Percentiles rank a stretch among this genome's conserved stretches.
These are phyloP conservation scores for Hymenochaete sp. DNA, from an alignment of 1,284 basidiomycete species.

Conservation along the genomic window DNA sequence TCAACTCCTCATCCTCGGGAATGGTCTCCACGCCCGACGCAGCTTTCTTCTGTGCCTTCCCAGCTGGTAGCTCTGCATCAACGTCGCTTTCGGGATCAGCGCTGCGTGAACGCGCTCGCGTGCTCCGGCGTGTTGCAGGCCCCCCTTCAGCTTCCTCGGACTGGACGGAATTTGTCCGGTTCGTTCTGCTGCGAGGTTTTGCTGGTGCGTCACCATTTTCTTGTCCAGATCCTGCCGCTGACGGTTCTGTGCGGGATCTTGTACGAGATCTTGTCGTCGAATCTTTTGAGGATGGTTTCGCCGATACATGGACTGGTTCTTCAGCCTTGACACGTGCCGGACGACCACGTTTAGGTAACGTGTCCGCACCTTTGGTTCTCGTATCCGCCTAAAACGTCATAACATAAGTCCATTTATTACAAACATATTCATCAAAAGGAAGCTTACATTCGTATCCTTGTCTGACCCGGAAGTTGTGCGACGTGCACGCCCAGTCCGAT, in stretches of 20 bases:
- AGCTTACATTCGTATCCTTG: constrained; percentile 1
- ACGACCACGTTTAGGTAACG: constrained; percentile 1
- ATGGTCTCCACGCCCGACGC: constrained; percentile 8
- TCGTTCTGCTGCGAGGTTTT: constrained; percentile 7
- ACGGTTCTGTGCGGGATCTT: constrained; percentile 1
- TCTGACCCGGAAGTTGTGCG: not conserved
- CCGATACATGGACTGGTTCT: not conserved
- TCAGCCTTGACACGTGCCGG: constrained; percentile 1
- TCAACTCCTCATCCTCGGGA: constrained; percentile 16
- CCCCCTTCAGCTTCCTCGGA: not conserved
- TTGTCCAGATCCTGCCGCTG: not conserved
- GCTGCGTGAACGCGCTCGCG: constrained; percentile 14
- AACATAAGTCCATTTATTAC: not conserved
- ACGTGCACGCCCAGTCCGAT: constrained; percentile 1
- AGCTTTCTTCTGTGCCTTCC: constrained; percentile 6
- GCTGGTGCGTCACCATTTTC: not conserved
- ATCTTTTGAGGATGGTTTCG: not conserved
- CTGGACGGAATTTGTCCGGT: not conserved
- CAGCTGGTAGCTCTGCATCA: not conserved
- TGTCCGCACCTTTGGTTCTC: not conserved
- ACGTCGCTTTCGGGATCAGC: constrained; percentile 17
- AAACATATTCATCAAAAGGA: not conserved
- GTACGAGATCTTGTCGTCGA: not conserved
- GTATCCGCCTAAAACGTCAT: not conserved
- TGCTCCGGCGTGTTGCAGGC: constrained; percentile 6